Percentiles rank a stretch among this genome's conserved stretches.
Evolutionary conservation across 1,284 basidiomycete species (phyloP).

Genomic region (Pseudozyma pruni): DNA sequence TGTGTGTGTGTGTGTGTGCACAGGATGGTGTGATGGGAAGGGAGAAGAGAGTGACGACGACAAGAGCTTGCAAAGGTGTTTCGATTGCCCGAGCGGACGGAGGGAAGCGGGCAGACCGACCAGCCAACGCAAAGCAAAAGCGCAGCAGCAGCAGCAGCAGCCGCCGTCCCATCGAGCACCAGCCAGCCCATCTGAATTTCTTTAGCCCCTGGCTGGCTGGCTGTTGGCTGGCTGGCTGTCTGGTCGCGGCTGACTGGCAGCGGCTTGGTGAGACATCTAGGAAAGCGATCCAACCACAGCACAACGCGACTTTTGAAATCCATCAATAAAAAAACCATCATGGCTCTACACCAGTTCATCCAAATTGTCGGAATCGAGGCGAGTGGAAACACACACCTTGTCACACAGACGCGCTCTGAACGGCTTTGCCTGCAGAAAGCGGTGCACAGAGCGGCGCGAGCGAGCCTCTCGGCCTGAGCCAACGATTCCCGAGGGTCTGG

Average conservation of each 20-base stretch:
- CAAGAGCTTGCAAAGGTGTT: background rate
- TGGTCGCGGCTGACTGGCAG: no score
- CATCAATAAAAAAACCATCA: no score
- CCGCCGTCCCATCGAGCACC: no score
- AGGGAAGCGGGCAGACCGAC: background rate
- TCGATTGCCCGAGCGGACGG: background rate
- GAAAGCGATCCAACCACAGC: background rate
- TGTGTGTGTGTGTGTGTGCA: conserved; percentile 8
- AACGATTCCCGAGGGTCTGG: no score
- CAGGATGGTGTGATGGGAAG: background rate
- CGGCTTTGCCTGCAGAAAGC: background rate
- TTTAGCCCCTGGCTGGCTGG: no score
- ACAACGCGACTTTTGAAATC: background rate
- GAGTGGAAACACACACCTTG: no score
- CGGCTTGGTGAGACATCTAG: no score
- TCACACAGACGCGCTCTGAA: conserved; percentile 5
- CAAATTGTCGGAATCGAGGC: no score
- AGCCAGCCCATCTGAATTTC: background rate
- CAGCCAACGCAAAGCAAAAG: background rate
- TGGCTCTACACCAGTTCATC: no score
- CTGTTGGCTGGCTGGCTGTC: no score
- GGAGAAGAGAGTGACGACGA: background rate
- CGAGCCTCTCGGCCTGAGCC: no score
- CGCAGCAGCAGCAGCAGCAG: background rate
- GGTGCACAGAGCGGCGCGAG: background rate